Conservation (phyloP, 495 filamentous ascomycete genomes). For the Thermothielavioides terrestris region DNA sequence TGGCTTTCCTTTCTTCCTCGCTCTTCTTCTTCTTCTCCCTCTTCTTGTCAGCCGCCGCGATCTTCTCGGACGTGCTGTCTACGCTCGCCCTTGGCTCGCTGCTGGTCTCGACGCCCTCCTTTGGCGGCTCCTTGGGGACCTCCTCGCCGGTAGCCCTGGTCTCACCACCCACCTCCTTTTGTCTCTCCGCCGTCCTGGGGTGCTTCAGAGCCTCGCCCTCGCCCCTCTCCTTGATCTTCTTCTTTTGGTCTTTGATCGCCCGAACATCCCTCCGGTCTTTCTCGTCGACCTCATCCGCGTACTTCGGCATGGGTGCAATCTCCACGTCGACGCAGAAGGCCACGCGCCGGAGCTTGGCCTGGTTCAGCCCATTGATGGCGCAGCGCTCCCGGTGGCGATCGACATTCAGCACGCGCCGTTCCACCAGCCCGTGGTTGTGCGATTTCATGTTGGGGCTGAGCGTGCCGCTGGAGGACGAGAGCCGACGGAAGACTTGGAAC, state of each 20-base stretch:
- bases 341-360: slow-evolving; percentile 72
- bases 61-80: slow-evolving; percentile 8
- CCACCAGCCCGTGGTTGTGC: slow-evolving; percentile 53
- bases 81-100: slow-evolving; percentile 27
- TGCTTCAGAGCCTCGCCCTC: slow-evolving; percentile 62
- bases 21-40: slow-evolving; percentile 89
- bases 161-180: slow-evolving; percentile 41
- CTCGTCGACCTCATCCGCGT: slow-evolving; percentile 34
- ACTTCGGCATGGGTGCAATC: slow-evolving; percentile 60
- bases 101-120: slow-evolving; percentile 14
- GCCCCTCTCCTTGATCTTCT: slow-evolving; percentile 57
- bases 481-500: slow-evolving; percentile 67
- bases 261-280: slow-evolving; percentile 32
- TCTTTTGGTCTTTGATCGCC: slow-evolving; percentile 50
- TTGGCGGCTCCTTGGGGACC: slow-evolving; percentile 25
- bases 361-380: slow-evolving; percentile 67
- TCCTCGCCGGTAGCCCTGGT: slow-evolving; percentile 38
- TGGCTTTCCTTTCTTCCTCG: slow-evolving; percentile 76
- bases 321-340: slow-evolving; percentile 97
- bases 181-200: slow-evolving; percentile 45
- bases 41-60: slow-evolving; percentile 41
- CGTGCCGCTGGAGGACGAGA: slow-evolving; percentile 60
- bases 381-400: slow-evolving; percentile 73
- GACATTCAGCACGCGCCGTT: slow-evolving; percentile 75
- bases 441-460: slow-evolving; percentile 28